These are phyloP conservation scores for Dipteronia sinensis DNA, from an alignment of 345 rosid species.

Conservation along the genomic window DNA sequence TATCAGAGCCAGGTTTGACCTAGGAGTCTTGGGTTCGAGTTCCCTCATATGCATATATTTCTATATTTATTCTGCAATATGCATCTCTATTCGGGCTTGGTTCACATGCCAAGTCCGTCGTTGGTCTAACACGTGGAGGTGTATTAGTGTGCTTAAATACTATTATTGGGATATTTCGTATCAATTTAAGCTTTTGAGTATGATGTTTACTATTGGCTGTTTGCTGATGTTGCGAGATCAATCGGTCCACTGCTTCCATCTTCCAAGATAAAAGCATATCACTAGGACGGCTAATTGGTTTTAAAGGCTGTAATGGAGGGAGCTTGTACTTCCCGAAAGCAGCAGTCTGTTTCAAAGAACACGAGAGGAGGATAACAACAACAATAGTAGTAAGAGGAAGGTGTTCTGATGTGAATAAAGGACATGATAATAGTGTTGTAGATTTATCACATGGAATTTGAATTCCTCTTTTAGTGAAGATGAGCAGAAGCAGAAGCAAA, in stretches of 20 bases:
- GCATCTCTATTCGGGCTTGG: too few relatives aligned
- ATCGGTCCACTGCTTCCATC: constrained; percentile 58
- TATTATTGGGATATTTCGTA: too few relatives aligned
- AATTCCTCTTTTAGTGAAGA: constrained; percentile 49
- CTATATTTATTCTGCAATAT: too few relatives aligned
- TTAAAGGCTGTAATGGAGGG: constrained; percentile 33
- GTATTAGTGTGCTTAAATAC: too few relatives aligned
- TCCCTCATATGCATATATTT: too few relatives aligned
- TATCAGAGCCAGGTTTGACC: too few relatives aligned
- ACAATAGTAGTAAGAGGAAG: background rate
- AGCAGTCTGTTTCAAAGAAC: constrained; percentile 23
- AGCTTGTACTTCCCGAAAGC: constrained; percentile 34
- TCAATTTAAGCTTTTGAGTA: too few relatives aligned
- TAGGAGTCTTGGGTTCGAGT: too few relatives aligned
- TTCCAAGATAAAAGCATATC: constrained; percentile 53
- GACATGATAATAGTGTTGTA: background rate
- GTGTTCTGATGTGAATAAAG: constrained; percentile 16
- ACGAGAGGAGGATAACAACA: background rate
- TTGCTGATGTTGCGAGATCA: background rate
- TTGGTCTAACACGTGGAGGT: too few relatives aligned
- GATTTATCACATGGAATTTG: constrained; percentile 47
- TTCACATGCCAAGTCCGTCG: too few relatives aligned
- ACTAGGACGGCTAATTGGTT: constrained; percentile 53
- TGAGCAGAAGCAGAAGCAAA: constrained; percentile 43
- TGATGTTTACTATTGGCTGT: background rate